Base-by-base conservation (phyloP, 2,329 filamentous ascomycete species). In the Rutstroemia sp. region DNA sequence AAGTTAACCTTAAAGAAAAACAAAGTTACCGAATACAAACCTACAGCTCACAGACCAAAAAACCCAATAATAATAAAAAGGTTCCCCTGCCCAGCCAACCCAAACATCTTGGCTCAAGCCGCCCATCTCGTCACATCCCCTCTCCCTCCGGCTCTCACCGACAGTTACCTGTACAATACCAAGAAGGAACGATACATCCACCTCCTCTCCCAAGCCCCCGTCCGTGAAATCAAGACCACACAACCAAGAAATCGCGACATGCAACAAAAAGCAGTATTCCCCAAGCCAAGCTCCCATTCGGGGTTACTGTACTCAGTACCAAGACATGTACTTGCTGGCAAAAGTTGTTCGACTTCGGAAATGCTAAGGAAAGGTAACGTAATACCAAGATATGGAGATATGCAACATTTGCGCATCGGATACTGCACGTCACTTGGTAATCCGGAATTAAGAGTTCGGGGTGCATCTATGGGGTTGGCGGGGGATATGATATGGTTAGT, bases 351-450 rank as follows among this genome's bases (percentile, higher is more conserved):
- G 14, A 19, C 39, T n/a, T 40, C 14, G 9, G 50, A 25, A 9
- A 17, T 19, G n/a, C 3, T 10, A n/a, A 19, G 39, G 50, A 23
- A 5, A 5, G 2, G 10, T 23, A 45, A 48, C 34, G 51, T 54
- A 54, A 48, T 54, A 54, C 51, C 51, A 54, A 54, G 51, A 54
- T 44, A 48, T 48, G 34, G 51, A 39, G 51, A 54, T 27, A 27
- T 54, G 51, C 51, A 54, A 54, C 34, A 54, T 14, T 14, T 30
- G 17, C 17, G 21, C 10, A 14, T 46, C 21, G 12, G 16, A 27
- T 8, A 21, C 12, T 46, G 17, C 12, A 34, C 30, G 30, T 34
- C 30, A 12, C 30, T 34, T 12, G 9, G 10, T 12, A 5, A 9
- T 3, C 3, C 12, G 9, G 30, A 14, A 21, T 25, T 21, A 25